Evolutionary conservation across 2,329 filamentous ascomycete species (phyloP), one percentile per base, ranked within the genome.

Genomic region (Thielaviopsis musarum): DNA sequence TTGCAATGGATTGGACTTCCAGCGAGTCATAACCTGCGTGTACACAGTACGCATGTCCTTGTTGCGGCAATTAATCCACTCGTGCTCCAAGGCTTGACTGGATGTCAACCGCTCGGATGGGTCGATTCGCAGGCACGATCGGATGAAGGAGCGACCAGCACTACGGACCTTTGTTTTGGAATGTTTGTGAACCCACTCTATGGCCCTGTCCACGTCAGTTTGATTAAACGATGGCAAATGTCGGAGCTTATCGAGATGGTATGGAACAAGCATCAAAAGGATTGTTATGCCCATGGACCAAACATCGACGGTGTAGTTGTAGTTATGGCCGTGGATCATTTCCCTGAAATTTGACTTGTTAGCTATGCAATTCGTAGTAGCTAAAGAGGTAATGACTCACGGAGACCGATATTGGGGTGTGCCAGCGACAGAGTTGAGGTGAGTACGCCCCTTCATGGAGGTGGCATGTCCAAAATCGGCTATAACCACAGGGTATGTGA

Each of bases 381-480:
- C 3, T n/a, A 10, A 1, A 52, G 51, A 30, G 6, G n/a, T 52
- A 6, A 7, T 21, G 30, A 24, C 74, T 66, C 66, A 80, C 77
- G 78, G 78, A 34, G 77, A 75, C 63, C 74, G 73, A 59, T 76
- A 80, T 17, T 68, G 67, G 13, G 63, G 59, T 3, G 77, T 80
- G 1, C 78, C 78, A 17, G 76, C 72, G 22, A 67, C 63, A 0
- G 73, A 75, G 4, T 65, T 68, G 70, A 78, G 71, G 54, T 74
- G 70, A n/a, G 21, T 41, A 22, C 70, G 73, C 3, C 70, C 68
- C 51, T 67, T 69, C 9, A 72, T 67, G 12, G 74, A 69, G 13
- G 71, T 75, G 1, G 75, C 76, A 52, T 72, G 72, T 2, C 77
- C 77, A 69, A 81, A 75, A 62, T 81, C 78, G 0, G 77, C 74